Base-by-base conservation (phyloP, 805 yeast genomes). In the Cyberlindnera misumaiensis region DNA sequence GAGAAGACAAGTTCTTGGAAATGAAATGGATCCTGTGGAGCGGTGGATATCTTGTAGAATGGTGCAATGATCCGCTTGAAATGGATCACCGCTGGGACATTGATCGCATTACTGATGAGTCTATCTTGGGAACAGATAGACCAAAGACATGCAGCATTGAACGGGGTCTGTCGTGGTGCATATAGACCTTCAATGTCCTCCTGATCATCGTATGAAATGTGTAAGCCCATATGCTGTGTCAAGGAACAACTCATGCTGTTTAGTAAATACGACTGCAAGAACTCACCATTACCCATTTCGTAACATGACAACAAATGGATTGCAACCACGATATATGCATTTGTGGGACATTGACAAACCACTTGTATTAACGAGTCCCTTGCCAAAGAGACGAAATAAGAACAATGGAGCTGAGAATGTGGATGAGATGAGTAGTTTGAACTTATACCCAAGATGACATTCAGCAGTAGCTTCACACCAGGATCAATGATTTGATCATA, bases 161-260 rank as follows among this genome's bases (percentile, higher is more conserved):
- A 42, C 2, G 60, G 60, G 2, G 27, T 32, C 20, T 20, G 62
- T 32, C 34, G 32, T 11, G 42, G 36, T 9, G 34, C 34, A 32
- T 32, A 32, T 9, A 17, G 15, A 11, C 25, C 25, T 11, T 31
- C 34, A 11, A 30, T 30, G 5, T 36, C 47, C 20, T 16, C 30
- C 14, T 37, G 34, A 16, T 39, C 35, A 14, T 39, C 40, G 25
- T 44, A 44, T 2, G 50, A 46, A 27, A 60, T 59, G 35, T 60
- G 64, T 17, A 51, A 42, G 3, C 64, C 64, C 55, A 60, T 51
- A 35, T 60, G 64, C 38, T 60, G 65, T 1, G 62, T 48, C 17
- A 59, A 37, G 4, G 63, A 48, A 28, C 64, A 59, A 1, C 60
- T 54, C 48, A 61, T 53, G 1, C 63, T 52, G 8, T 53, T 43